Evolutionary conservation across 768 basidiomycete species (phyloP).

Genomic region (Russula vinacea): DNA sequence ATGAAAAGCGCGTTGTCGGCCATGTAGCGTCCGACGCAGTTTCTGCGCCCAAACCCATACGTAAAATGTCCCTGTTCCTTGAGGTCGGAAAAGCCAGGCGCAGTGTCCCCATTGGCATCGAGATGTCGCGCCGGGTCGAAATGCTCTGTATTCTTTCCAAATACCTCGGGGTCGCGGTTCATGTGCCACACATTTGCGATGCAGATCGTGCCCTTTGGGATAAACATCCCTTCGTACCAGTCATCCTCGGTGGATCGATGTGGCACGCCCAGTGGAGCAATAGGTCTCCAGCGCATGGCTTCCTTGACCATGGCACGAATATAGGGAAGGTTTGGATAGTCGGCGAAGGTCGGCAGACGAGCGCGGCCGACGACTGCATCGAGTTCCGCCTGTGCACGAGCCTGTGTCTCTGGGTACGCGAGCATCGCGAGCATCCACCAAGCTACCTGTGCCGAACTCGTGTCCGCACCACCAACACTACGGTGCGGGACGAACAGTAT

Average conservation of each 20-base stretch:
- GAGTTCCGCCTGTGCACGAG: neutral
- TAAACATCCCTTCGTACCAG: slow-evolving; percentile 6
- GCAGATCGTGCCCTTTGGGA: neutral
- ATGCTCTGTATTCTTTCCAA: neutral
- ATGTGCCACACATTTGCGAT: neutral
- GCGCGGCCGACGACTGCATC: neutral
- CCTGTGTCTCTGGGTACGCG: slow-evolving; percentile 2
- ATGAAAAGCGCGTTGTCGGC: slow-evolving; percentile 4
- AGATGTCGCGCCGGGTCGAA: neutral
- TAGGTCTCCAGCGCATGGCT: neutral
- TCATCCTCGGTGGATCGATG: neutral
- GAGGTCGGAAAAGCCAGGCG: neutral
- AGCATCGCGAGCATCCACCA: slow-evolving; percentile 7
- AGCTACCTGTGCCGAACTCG: neutral
- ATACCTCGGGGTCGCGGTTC: slow-evolving; percentile 5
- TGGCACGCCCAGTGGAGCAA: neutral
- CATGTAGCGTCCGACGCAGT: neutral
- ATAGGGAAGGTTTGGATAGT: slow-evolving; percentile 3
- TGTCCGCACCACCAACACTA: neutral
- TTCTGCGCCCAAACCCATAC: slow-evolving; percentile 1
- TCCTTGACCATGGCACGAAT: slow-evolving; percentile 7
- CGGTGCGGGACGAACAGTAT: neutral
- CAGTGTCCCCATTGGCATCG: neutral
- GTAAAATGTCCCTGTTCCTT: neutral
- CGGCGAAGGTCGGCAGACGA: neutral